Conservation (phyloP, 1,284 basidiomycete genomes). For the Lentinula novae-zelandiae region DNA sequence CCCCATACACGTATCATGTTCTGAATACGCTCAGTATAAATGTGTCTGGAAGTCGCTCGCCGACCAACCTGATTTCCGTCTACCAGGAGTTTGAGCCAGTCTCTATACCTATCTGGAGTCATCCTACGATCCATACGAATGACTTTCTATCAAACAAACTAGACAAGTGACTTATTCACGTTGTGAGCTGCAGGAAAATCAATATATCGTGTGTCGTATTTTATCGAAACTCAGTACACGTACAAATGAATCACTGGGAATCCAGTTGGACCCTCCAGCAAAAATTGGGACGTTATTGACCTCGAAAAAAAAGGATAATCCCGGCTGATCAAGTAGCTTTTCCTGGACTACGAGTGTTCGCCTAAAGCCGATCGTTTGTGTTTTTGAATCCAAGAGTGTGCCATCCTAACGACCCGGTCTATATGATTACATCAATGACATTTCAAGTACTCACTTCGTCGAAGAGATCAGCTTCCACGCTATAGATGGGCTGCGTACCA, state of each 20-base stretch:
- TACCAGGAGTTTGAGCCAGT: constrained; percentile 71
- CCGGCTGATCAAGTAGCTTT: constrained; percentile 65
- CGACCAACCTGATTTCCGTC: constrained; percentile 63
- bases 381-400: constrained; percentile 44
- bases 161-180: constrained; percentile 30
- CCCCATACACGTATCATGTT: constrained; percentile 86
- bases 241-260: constrained; percentile 80
- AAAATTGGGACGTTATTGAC: constrained; percentile 88
- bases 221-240: neutral
- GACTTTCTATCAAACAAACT: neutral
- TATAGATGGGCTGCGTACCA: constrained; percentile 77
- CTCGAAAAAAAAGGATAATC: constrained; percentile 83
- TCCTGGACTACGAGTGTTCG: constrained; percentile 74
- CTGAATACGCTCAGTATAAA: constrained; percentile 31
- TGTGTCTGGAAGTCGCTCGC: neutral
- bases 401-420: constrained; percentile 35
- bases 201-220: neutral
- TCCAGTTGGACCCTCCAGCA: constrained; percentile 91
- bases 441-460: constrained; percentile 40
- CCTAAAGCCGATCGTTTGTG: constrained; percentile 71
- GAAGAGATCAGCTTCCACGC: constrained; percentile 47
- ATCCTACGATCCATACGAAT: constrained; percentile 31
- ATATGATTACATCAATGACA: neutral
- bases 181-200: constrained; percentile 46
- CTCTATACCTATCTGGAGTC: constrained; percentile 55